These are phyloP conservation scores for Cutaneotrichosporon sp. DNA, from an alignment of 1,284 basidiomycete genomes.

Conservation along the genomic window DNA sequence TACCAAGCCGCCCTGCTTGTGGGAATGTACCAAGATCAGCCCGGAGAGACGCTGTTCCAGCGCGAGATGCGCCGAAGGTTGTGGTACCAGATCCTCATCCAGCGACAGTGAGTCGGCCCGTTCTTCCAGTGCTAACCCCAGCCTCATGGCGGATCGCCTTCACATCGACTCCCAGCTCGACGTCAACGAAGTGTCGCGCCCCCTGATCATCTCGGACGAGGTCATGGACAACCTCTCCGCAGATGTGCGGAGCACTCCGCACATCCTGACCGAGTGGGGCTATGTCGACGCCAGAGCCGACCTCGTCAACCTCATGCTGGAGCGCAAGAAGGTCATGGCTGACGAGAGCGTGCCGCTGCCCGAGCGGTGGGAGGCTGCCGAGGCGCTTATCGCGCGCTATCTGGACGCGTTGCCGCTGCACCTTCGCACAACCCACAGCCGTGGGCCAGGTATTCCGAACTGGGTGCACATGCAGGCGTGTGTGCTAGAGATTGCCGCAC, in stretches of 20 bases:
- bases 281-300: constrained; percentile 6
- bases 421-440: constrained; percentile 20
- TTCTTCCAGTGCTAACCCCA: neutral
- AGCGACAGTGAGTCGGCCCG: constrained; percentile 1
- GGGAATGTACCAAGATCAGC: constrained; percentile 6
- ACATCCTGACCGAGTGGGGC: constrained; percentile 8
- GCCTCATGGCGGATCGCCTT: constrained; percentile 4
- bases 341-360: constrained; percentile 1
- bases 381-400: constrained; percentile 1
- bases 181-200: constrained; percentile 9
- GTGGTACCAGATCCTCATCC: constrained; percentile 2
- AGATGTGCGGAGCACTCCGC: neutral
- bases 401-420: neutral
- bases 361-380: constrained; percentile 5
- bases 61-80: constrained; percentile 3
- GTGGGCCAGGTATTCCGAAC: constrained; percentile 34
- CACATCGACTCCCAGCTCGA: constrained; percentile 6
- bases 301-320: neutral
- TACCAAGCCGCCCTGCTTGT: constrained; percentile 10
- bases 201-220: constrained; percentile 6
- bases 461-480: constrained; percentile 45
- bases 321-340: constrained; percentile 5
- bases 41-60: neutral
- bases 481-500: constrained; percentile 26
- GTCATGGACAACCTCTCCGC: neutral